Evolutionary conservation across 1,284 basidiomycete genomes (phyloP).

Genomic region (Cryptococcus neoformans): DNA sequence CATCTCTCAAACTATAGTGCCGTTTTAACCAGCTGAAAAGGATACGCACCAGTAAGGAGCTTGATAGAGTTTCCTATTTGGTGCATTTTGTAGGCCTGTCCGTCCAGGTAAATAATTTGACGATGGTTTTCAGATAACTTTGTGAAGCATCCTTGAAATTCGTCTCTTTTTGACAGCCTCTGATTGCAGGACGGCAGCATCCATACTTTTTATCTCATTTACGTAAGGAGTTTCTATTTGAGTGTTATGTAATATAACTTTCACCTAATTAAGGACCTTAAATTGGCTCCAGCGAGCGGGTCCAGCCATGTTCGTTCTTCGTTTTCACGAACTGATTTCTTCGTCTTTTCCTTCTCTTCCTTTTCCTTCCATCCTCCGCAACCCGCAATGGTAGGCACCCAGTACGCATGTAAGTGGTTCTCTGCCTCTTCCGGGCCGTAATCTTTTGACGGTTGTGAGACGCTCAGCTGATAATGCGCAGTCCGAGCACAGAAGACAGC

Average conservation of each 20-base stretch:
- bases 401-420: conserved; percentile 62
- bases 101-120: too few species aligned
- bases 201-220: too few species aligned
- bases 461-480: conserved; percentile 37
- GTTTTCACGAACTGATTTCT: background rate
- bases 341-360: background rate
- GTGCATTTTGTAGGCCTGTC: conserved; percentile 47
- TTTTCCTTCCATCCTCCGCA: background rate
- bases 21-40: background rate
- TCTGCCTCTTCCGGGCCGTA: too few species aligned
- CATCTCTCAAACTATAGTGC: too few species aligned
- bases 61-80: conserved; percentile 86
- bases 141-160: too few species aligned
- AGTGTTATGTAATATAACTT: too few species aligned
- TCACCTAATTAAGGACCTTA: too few species aligned
- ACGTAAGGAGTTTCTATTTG: too few species aligned
- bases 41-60: conserved; percentile 74
- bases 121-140: too few species aligned
- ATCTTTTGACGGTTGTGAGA: background rate
- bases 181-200: too few species aligned
- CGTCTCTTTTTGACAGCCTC: too few species aligned
- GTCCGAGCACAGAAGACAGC: conserved; percentile 92
- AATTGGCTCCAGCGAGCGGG: too few species aligned
- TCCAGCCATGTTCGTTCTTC: background rate
- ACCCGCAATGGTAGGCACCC: conserved; percentile 25